A percentile compares a stretch with the other conserved stretches of the same genome.
Evolutionary conservation across 768 basidiomycete species (phyloP).

Genomic region (Tulasnella sp.): DNA sequence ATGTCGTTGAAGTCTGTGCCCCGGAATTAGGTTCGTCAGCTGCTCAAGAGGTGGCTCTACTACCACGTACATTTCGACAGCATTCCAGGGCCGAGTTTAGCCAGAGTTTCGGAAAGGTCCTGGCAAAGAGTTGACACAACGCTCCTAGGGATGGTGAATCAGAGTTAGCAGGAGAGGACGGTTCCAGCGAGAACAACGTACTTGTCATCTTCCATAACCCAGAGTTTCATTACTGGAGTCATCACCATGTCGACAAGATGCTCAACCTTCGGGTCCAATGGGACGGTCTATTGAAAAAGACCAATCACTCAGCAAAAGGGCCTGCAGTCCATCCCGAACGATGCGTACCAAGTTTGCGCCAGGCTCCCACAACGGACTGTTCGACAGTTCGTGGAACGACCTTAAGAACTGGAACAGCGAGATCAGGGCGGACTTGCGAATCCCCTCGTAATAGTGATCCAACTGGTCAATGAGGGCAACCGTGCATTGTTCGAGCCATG

Average conservation of each 20-base stretch:
- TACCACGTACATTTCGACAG: slow-evolving; percentile 64
- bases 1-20: slow-evolving; percentile 58
- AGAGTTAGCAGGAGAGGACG: slow-evolving; percentile 15
- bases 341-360: slow-evolving; percentile 59
- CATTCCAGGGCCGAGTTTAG: slow-evolving; percentile 84
- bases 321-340: background rate
- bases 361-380: slow-evolving; percentile 76
- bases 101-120: slow-evolving; percentile 86
- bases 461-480: slow-evolving; percentile 74
- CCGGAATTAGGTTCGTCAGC: background rate
- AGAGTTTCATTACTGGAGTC: slow-evolving; percentile 76
- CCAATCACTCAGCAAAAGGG: slow-evolving; percentile 8
- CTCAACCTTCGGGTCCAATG: slow-evolving; percentile 64
- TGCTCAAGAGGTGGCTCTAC: slow-evolving; percentile 31
- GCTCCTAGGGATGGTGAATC: slow-evolving; percentile 47
- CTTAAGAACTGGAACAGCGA: slow-evolving; percentile 84
- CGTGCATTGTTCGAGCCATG: slow-evolving; percentile 79
- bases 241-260: slow-evolving; percentile 75
- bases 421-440: slow-evolving; percentile 86
- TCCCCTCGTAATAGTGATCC: slow-evolving; percentile 94
- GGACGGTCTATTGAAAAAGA: slow-evolving; percentile 39
- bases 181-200: slow-evolving; percentile 44
- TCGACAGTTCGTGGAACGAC: slow-evolving; percentile 85
- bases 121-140: slow-evolving; percentile 86
- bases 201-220: slow-evolving; percentile 95